These are phyloP conservation scores for Globisporangium spiculum DNA, from an alignment of 352 stramenopile species.

Conservation along the genomic window DNA sequence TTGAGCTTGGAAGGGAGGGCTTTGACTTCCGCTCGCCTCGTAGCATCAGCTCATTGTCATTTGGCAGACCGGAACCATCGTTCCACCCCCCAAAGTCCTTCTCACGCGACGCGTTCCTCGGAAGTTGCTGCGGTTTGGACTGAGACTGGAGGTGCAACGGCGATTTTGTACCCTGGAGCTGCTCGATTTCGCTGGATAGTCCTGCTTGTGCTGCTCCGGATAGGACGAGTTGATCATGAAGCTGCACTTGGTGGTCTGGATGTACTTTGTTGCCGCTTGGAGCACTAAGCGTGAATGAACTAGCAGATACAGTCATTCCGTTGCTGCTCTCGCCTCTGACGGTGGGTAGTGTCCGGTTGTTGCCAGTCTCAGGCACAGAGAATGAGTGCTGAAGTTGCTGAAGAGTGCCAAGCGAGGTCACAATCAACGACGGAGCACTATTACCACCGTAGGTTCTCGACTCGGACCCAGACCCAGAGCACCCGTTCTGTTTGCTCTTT, in stretches of 20 bases:
- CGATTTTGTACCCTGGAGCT: not conserved
- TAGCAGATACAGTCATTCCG: not conserved
- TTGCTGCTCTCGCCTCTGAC: not conserved
- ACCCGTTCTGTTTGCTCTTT: not conserved
- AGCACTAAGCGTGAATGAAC: not conserved
- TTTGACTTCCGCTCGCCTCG: constrained; percentile 6
- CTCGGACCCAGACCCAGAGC: not conserved
- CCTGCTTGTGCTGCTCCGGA: not conserved
- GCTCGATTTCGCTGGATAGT: not conserved
- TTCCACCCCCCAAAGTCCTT: not conserved
- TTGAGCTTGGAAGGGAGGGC: not conserved
- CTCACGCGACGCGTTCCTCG: not conserved
- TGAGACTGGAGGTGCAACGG: not conserved
- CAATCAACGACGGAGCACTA: not conserved
- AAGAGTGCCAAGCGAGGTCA: constrained; percentile 4
- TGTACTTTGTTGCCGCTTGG: not conserved
- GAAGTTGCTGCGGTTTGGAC: not conserved
- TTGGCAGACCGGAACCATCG: not conserved
- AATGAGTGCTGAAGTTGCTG: not conserved
- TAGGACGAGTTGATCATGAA: not conserved
- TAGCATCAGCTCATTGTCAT: not conserved
- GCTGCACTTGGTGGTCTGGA: not conserved
- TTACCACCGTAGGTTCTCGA: not conserved
- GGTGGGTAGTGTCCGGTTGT: not conserved
- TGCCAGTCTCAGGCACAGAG: constrained; percentile 1